Percentiles rank a stretch among this genome's conserved stretches.
Evolutionary conservation across 148 eudicot genomes (phyloP).

Genomic region (Cornus suecica): DNA sequence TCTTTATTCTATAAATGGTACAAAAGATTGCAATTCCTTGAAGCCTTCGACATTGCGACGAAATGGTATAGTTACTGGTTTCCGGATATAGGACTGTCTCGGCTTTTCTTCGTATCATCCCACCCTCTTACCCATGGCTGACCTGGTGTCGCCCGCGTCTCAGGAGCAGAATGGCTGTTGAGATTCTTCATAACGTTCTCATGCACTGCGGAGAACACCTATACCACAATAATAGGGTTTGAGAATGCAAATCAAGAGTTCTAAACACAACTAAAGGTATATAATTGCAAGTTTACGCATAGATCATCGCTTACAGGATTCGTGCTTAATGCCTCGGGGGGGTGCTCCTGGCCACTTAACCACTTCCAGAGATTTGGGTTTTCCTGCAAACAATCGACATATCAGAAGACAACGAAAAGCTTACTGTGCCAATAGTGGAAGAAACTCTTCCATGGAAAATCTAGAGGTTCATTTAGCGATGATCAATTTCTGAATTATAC

Average conservation of each 20-base stretch:
- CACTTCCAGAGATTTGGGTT: constrained; percentile 97
- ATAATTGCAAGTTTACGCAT: not conserved
- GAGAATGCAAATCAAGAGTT: not conserved
- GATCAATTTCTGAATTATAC: not conserved
- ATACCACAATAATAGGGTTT: not conserved
- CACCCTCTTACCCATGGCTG: constrained; percentile 97
- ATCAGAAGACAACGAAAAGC: not conserved
- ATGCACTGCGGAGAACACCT: constrained; percentile 75
- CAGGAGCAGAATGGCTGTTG: constrained; percentile 65
- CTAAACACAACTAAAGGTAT: not conserved
- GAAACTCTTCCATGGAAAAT: not conserved
- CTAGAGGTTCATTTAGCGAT: not conserved
- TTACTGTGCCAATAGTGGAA: not conserved
- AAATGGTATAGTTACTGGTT: constrained; percentile 57
- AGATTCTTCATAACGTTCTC: constrained; percentile 64
- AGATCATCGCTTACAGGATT: constrained; percentile 61
- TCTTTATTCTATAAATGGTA: not conserved
- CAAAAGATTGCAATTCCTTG: not conserved
- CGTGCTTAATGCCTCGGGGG: constrained; percentile 59
- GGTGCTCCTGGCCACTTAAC: constrained; percentile 78
- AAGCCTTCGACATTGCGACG: not conserved
- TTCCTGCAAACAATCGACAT: constrained; percentile 45
- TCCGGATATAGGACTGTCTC: constrained; percentile 62
- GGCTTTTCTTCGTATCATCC: constrained; percentile 89
- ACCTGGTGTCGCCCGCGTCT: constrained; percentile 81